Conservation (phyloP, 176 grass and related monocot genomes). For the Avena sativa region DNA sequence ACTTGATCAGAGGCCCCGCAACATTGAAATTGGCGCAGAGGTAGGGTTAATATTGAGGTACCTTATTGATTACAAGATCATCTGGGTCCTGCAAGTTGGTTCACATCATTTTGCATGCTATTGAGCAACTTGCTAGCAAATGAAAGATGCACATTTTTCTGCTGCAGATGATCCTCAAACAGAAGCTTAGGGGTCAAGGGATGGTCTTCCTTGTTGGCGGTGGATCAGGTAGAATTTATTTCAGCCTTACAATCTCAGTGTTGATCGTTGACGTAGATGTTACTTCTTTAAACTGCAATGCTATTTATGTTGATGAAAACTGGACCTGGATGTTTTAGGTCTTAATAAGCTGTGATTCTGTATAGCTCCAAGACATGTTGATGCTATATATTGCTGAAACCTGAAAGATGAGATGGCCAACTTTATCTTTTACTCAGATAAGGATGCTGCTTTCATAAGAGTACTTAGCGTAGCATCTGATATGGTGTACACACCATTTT, state of each 20-base stretch:
- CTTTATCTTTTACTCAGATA: slow-evolving; percentile 24
- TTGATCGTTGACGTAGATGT: background rate
- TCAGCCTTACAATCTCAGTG: slow-evolving; percentile 5
- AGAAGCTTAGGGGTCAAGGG: slow-evolving; percentile 91
- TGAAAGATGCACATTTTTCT: slow-evolving; percentile 32
- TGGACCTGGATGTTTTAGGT: background rate
- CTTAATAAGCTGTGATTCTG: slow-evolving; percentile 10
- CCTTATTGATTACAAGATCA: slow-evolving; percentile 22
- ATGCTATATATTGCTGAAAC: slow-evolving; percentile 14
- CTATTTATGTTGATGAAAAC: background rate
- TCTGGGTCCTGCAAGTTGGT: slow-evolving; percentile 4
- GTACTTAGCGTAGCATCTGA: slow-evolving; percentile 3
- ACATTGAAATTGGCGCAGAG: slow-evolving; percentile 88
- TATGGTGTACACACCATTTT: background rate
- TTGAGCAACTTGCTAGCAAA: slow-evolving; percentile 28
- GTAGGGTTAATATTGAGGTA: slow-evolving; percentile 47
- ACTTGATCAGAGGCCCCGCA: slow-evolving; percentile 70
- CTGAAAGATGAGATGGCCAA: slow-evolving; percentile 13
- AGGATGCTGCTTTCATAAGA: background rate
- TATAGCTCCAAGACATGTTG: slow-evolving; percentile 20
- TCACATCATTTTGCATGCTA: slow-evolving; percentile 27
- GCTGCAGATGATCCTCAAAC: slow-evolving; percentile 84
- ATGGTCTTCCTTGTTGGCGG: slow-evolving; percentile 92
- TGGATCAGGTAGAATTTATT: slow-evolving; percentile 72
- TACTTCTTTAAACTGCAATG: slow-evolving; percentile 12